A percentile compares a stretch with the other conserved stretches of the same genome.
Conservation (phyloP, 306 rosid species). For the Cicer yamashitae region DNA sequence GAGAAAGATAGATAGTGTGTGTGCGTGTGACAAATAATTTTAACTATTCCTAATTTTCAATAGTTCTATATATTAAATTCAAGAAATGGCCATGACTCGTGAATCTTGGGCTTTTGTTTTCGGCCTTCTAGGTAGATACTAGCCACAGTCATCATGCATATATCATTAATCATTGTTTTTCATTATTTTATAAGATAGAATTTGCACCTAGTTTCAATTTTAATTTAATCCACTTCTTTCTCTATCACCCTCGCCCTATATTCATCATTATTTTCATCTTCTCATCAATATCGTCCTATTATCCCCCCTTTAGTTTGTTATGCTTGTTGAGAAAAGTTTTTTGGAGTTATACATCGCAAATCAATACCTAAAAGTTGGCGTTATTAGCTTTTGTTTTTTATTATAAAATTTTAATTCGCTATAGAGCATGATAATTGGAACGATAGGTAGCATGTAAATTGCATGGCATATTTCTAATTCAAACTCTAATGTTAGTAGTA, state of each 20-base stretch:
- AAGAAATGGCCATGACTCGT: conserved; percentile 61
- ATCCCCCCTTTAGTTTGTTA: neutral
- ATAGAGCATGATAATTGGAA: neutral
- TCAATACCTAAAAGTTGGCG: conserved; percentile 2
- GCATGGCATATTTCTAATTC: conserved; percentile 18
- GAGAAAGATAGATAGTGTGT: conserved; percentile 27
- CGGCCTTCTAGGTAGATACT: conserved; percentile 75
- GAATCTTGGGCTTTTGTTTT: conserved; percentile 64
- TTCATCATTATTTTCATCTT: conserved; percentile 5
- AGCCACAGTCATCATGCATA: neutral
- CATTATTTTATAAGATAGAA: neutral
- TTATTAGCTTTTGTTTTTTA: conserved; percentile 1
- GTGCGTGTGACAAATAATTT: conserved; percentile 1
- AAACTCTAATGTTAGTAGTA: conserved; percentile 8
- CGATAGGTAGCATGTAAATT: conserved; percentile 17
- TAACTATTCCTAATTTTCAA: conserved; percentile 14
- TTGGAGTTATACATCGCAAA: neutral
- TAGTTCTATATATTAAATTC: conserved; percentile 31
- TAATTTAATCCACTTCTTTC: conserved; percentile 3
- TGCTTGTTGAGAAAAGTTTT: neutral
- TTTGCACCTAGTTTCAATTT: conserved; percentile 1
- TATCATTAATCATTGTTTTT: neutral
- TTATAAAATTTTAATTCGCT: neutral
- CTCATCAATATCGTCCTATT: neutral
- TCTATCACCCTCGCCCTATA: conserved; percentile 7